Evolutionary conservation across 805 yeast genomes (phyloP).

Genomic region (Hanseniaspora occidentalis): DNA sequence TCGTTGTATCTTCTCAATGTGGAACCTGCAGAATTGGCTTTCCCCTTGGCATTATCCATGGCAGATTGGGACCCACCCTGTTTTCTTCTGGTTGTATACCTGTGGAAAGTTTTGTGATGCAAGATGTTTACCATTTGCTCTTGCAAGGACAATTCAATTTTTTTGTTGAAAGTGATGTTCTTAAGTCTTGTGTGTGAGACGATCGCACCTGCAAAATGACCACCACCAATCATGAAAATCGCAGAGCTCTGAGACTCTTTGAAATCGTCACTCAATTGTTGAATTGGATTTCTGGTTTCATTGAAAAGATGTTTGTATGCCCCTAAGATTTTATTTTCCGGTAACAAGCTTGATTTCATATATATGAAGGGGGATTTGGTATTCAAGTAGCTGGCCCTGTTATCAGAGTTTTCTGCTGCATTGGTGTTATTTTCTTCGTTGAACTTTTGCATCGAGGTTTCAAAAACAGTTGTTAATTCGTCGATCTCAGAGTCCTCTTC

Average conservation of each 20-base stretch:
- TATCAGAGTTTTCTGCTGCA: constrained; percentile 17
- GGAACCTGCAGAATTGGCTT: constrained; percentile 94
- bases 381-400: constrained; percentile 29
- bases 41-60: constrained; percentile 82
- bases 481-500: constrained; percentile 15
- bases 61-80: constrained; percentile 97
- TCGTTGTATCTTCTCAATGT: constrained; percentile 82
- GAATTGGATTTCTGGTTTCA: constrained; percentile 37
- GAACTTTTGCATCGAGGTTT: constrained; percentile 13
- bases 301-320: constrained; percentile 53
- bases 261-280: constrained; percentile 22
- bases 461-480: constrained; percentile 17
- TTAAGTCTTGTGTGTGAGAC: constrained; percentile 55
- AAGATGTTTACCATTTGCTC: constrained; percentile 55
- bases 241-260: constrained; percentile 42
- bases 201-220: constrained; percentile 95
- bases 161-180: constrained; percentile 42
- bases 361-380: constrained; percentile 60
- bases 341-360: constrained; percentile 38
- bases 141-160: constrained; percentile 34
- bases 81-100: constrained; percentile 91
- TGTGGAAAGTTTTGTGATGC: constrained; percentile 76
- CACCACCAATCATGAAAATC: constrained; percentile 90
- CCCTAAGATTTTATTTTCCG: constrained; percentile 39
- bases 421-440: too few relatives aligned